Evolutionary conservation across 2,329 filamentous ascomycete genomes (phyloP).

Genomic region (Penicillium psychrosexuale): DNA sequence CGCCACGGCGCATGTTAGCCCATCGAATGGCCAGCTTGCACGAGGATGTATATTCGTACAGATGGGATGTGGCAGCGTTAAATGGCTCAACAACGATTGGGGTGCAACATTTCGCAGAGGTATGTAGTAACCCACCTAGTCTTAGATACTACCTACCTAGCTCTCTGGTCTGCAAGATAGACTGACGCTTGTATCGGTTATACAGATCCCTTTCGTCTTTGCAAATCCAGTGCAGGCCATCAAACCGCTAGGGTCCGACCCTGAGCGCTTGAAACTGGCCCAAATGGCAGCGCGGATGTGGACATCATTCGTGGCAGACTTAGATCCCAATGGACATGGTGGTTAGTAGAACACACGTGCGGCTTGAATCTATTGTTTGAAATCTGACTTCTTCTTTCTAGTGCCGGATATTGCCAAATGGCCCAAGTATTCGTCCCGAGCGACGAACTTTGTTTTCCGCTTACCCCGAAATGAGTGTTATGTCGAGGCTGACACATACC

Average conservation of each 20-base stretch:
- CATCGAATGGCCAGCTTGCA: constrained; percentile 23
- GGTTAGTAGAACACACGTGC: constrained; percentile 15
- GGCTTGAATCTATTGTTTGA: background rate
- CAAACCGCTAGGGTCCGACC: constrained; percentile 27
- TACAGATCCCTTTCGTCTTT: constrained; percentile 34
- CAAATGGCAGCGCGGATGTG: constrained; percentile 33
- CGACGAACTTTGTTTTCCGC: constrained; percentile 30
- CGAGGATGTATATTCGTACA: constrained; percentile 26
- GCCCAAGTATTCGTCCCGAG: constrained; percentile 21
- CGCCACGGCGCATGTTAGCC: constrained; percentile 29
- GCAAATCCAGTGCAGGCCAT: constrained; percentile 30
- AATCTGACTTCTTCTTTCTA: constrained; percentile 5
- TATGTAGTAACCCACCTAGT: constrained; percentile 4
- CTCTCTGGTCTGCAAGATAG: background rate
- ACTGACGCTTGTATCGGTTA: background rate
- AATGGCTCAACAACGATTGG: constrained; percentile 28
- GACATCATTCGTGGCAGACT: constrained; percentile 29
- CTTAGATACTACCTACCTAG: background rate
- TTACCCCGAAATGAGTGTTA: constrained; percentile 26
- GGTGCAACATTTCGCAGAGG: constrained; percentile 33
- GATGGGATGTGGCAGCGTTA: constrained; percentile 31
- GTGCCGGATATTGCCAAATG: constrained; percentile 23
- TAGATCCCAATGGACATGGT: constrained; percentile 30
- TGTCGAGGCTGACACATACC: constrained; percentile 28
- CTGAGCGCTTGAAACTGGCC: constrained; percentile 24